Base-by-base conservation (phyloP, 495 filamentous ascomycete genomes). In the Penicillium bialowiezense region DNA sequence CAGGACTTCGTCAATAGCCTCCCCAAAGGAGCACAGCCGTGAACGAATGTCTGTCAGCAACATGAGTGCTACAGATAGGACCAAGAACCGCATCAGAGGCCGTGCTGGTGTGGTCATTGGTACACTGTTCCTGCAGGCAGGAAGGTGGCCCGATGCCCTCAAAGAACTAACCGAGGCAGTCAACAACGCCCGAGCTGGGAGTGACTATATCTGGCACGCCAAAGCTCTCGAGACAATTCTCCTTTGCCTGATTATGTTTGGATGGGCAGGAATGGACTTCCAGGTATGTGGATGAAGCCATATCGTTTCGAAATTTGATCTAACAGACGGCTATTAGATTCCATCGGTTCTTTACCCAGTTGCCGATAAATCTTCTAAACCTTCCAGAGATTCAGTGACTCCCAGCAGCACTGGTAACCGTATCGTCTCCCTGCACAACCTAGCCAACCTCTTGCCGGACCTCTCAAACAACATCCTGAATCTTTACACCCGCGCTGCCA, bases 201-300 rank as follows among this genome's bases (percentile, higher is more conserved):
- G 88, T 63, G 93, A 97, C 66, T 88, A 96, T 72, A 64, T 96
- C 7, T 99, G 93, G 93, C 89, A 97, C 74, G 93, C 87, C 10
- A 99, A 97, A 69, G 91, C 88, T 3, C 77, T 97, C 24, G 93
- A 97, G 59, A 84, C 89, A 8, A 87, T 93, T 53, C 69, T 91
- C 12, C 79, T 96, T 38, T 86, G 84, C 62, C 76, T 97, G 50
- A 56, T 97, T 23, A 82, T 97, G 71, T 81, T 95, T 40, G 87
- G 85, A 43, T 95, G 90, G 87, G 78, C 84, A 38, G 87, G 86
- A 12, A 76, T 91, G 62, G 88, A 95, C 63, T 98, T 97, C 66
- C 83, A 88, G 67, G 85, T 96, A 65, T 53, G 72, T 56, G 8
- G 5, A 19, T 52, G 29, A 15, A 14, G 31, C 41, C 46, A 15